Evolutionary conservation across 768 basidiomycete genomes (phyloP), one percentile per base, ranked within the genome.

Genomic region (Suillus cothurnatus): DNA sequence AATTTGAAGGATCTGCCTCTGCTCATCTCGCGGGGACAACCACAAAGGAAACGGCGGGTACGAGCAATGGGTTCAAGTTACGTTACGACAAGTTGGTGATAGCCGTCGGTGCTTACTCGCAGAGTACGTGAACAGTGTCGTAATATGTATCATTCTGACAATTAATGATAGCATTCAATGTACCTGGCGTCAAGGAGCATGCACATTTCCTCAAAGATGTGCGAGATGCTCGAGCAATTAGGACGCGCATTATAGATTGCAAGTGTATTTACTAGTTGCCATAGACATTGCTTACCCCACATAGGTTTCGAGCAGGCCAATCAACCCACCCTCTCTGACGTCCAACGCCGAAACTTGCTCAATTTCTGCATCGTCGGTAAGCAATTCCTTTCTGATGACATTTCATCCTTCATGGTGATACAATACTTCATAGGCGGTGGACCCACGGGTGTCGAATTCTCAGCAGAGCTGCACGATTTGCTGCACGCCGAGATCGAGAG

Each of bases 291-390:
- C 39, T 58, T 19, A 64, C 41, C 15, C 15, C 21, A 2, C 45
- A 0, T 67, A 87, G 89, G 90, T 73, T 93, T 96, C 65, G 94
- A 95, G 72, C 91, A 93, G 71, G 94, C 94, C 3, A 89, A 88
- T 69, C 90, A 93, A 69, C 94, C 94, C 0, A 87, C 83, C 2
- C 78, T 93, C 17, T 86, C 90, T 1, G 93, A 94, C 64, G 78
- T 85, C 45, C 87, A 96, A 68, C 86, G 92, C 58, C 80, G 88
- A 62, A 88, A 89, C 66, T 77, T 96, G 15, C 84, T 96, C 28
- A 89, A 93, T 67, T 96, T 96, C 72, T 94, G 92, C 66, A 86
- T 96, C 57, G 93, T 95, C 56, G 95, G 94, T 78, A 77, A 71
- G 85, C 76, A 45, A 2, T 6, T 6, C n/a, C 59, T 67, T 21